Conservation (phyloP, 768 basidiomycete genomes). For the Calocybe gangraenosa region DNA sequence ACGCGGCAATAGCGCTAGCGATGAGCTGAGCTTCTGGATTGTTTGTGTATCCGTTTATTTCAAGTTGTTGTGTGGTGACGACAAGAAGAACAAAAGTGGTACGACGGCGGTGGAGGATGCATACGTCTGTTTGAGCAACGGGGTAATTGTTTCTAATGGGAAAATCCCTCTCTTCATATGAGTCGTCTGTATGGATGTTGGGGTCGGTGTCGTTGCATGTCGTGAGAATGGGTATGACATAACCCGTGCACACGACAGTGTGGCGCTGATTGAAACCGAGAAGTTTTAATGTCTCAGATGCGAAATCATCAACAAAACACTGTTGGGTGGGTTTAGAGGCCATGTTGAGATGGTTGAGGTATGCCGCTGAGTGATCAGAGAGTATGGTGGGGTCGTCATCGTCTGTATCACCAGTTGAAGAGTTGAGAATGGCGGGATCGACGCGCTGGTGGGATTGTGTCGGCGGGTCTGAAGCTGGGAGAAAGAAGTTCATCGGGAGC, state of each 20-base stretch:
- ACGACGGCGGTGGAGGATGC: conserved; percentile 20
- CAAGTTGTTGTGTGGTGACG: conserved; percentile 20
- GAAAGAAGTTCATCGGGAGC: not conserved
- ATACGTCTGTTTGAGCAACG: conserved; percentile 25
- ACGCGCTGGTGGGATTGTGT: not conserved
- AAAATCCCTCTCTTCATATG: no score
- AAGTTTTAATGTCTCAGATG: conserved; percentile 20
- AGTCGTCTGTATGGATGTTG: no score
- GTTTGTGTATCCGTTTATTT: not conserved
- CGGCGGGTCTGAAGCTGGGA: not conserved
- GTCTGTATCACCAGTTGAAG: not conserved
- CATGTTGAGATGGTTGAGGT: not conserved
- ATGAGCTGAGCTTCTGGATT: not conserved
- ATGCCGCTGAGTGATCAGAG: not conserved
- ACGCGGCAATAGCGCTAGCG: not conserved
- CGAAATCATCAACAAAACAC: conserved; percentile 21
- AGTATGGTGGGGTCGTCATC: not conserved
- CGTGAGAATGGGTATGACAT: conserved; percentile 25
- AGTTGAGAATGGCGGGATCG: not conserved
- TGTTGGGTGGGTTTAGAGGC: no score
- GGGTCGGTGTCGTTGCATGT: conserved; percentile 11
- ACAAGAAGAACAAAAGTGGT: conserved; percentile 20
- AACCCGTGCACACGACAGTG: conserved; percentile 13
- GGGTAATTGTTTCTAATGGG: no score
- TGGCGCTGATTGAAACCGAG: conserved; percentile 20